Conservation (phyloP, 768 basidiomycete genomes). For the Tephrocybe sp. region DNA sequence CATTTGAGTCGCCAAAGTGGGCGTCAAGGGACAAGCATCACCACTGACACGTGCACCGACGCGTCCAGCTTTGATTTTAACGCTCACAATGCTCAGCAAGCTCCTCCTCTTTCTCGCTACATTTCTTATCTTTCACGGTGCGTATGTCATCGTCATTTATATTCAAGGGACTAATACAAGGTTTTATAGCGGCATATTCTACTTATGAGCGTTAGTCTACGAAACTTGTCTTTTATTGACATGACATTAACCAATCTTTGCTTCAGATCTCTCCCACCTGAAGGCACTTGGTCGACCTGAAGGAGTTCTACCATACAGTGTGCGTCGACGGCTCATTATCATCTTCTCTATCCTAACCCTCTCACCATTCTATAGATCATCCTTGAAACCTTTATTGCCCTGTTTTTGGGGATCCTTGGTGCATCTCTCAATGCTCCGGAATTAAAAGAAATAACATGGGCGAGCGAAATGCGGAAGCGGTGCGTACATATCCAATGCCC, state of each 20-base stretch:
- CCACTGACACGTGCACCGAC: conserved; percentile 17
- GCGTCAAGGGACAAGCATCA: conserved; percentile 13
- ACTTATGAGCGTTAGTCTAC: conserved; percentile 68
- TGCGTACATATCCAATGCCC: conserved; percentile 30
- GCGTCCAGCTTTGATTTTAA: conserved; percentile 11
- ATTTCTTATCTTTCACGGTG: conserved; percentile 55
- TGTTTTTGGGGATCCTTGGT: conserved; percentile 69
- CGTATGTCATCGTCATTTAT: conserved; percentile 13
- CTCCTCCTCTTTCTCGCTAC: conserved; percentile 44
- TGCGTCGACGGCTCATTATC: conserved; percentile 25
- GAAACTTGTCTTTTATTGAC: neutral
- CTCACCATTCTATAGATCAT: conserved; percentile 46
- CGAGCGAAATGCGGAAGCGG: conserved; percentile 85
- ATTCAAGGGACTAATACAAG: conserved; percentile 5
- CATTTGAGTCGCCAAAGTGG: conserved; percentile 39
- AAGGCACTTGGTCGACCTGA: conserved; percentile 76
- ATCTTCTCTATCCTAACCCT: neutral
- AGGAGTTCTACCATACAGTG: conserved; percentile 61
- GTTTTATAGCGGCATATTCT: conserved; percentile 65
- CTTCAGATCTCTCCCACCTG: conserved; percentile 66
- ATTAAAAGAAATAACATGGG: conserved; percentile 83
- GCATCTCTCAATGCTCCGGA: conserved; percentile 66
- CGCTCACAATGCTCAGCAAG: conserved; percentile 41
- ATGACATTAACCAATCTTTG: conserved; percentile 2
- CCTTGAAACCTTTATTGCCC: conserved; percentile 59